A percentile compares a stretch with the other conserved stretches of the same genome.
These are phyloP conservation scores for Peronospora destructor DNA, from an alignment of 352 stramenopile species.

Conservation along the genomic window DNA sequence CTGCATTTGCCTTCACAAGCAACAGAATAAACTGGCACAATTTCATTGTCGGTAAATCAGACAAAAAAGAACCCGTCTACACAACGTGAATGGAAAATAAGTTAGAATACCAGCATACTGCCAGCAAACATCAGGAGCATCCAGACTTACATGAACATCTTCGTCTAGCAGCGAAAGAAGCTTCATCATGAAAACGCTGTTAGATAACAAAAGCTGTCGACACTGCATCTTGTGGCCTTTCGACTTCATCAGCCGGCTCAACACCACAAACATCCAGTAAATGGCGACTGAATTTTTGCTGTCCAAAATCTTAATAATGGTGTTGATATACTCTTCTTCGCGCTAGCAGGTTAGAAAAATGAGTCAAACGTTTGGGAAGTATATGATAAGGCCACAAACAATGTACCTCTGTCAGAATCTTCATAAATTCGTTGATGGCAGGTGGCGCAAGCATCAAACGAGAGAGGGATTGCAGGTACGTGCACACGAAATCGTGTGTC, in stretches of 20 bases:
- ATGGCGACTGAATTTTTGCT: conserved; percentile 45
- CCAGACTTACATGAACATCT: conserved; percentile 42
- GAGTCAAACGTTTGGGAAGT: neutral
- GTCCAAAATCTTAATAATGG: conserved; percentile 55
- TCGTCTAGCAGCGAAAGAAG: conserved; percentile 68
- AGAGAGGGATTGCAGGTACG: conserved; percentile 74
- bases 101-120: conserved; percentile 7
- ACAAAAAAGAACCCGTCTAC: conserved; percentile 54
- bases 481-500: conserved; percentile 56
- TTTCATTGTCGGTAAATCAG: conserved; percentile 73
- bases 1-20: conserved; percentile 52
- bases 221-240: conserved; percentile 49
- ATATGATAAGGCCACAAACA: conserved; percentile 2
- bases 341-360: conserved; percentile 31
- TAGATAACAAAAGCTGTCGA: conserved; percentile 58
- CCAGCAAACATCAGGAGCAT: neutral
- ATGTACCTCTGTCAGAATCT: conserved; percentile 65
- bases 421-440: conserved; percentile 69
- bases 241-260: conserved; percentile 59
- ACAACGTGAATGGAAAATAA: conserved; percentile 2
- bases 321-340: conserved; percentile 63
- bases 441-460: conserved; percentile 52
- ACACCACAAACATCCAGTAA: conserved; percentile 73
- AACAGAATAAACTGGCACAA: conserved; percentile 64
- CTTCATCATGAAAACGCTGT: conserved; percentile 48